Evolutionary conservation across 176 grass and related monocot species (phyloP).

Genomic region (Bromus sterilis): DNA sequence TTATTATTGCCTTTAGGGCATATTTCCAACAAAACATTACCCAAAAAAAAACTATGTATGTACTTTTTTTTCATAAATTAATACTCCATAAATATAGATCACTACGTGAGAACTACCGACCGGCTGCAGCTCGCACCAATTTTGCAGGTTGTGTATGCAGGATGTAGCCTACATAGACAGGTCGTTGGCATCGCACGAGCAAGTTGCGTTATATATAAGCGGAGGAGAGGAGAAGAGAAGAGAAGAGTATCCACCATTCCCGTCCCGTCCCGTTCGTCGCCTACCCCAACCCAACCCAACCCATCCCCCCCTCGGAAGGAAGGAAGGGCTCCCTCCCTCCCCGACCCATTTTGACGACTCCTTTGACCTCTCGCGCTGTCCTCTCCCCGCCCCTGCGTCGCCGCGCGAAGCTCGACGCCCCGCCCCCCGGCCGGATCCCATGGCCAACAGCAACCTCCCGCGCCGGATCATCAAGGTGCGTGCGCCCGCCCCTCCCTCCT

Average conservation of each 20-base stretch:
- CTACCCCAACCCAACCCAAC: neutral
- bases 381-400: neutral
- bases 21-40: too few relatives aligned
- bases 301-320: neutral
- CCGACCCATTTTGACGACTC: constrained; percentile 7
- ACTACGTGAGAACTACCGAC: too few relatives aligned
- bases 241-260: neutral
- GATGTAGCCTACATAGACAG: too few relatives aligned
- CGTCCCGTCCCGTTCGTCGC: neutral
- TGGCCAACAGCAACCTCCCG: constrained; percentile 94
- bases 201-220: neutral
- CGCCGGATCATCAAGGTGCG: constrained; percentile 93
- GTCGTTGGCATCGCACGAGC: neutral
- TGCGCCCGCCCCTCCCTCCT: too few relatives aligned
- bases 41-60: too few relatives aligned
- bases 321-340: neutral
- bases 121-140: too few relatives aligned
- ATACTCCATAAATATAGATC: too few relatives aligned
- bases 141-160: too few relatives aligned
- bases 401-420: constrained; percentile 27
- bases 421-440: constrained; percentile 9
- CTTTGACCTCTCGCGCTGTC: constrained; percentile 16
- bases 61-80: too few relatives aligned
- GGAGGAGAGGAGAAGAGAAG: neutral
- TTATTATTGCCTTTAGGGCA: too few relatives aligned